phyloP scores from a whole-genome alignment of 2,329 filamentous ascomycete genomes.

The Thelonectria discophora region DNA sequence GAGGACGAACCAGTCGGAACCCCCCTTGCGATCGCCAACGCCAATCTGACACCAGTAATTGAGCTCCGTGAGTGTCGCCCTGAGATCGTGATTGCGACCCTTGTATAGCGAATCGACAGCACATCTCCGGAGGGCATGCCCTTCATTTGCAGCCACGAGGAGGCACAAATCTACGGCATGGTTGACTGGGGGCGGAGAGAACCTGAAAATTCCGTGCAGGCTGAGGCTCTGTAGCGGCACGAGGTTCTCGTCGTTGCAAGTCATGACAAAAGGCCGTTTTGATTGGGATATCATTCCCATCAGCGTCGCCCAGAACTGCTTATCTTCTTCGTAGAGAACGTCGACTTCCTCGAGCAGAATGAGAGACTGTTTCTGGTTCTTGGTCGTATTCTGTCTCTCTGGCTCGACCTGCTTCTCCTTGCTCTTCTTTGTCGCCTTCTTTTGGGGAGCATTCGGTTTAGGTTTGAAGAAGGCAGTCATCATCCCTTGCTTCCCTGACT shows the following conservation, averaged over 20 bases:
- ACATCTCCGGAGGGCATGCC: slow-evolving; percentile 76
- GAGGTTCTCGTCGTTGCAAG: slow-evolving; percentile 91
- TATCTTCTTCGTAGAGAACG: slow-evolving; percentile 93
- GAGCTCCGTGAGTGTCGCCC: slow-evolving; percentile 83
- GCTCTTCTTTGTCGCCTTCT: slow-evolving; percentile 43
- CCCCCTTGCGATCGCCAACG: slow-evolving; percentile 86
- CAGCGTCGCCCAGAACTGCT: slow-evolving; percentile 90
- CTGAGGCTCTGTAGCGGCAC: slow-evolving; percentile 77
- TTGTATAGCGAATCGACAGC: slow-evolving; percentile 76
- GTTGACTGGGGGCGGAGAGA: slow-evolving; percentile 70
- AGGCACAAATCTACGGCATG: slow-evolving; percentile 83
- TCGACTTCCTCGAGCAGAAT: slow-evolving; percentile 96
- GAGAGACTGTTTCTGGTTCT: slow-evolving; percentile 86
- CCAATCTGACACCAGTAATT: slow-evolving; percentile 98
- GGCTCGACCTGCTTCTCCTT: slow-evolving; percentile 42
- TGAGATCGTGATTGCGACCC: slow-evolving; percentile 75
- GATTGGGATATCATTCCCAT: slow-evolving; percentile 81
- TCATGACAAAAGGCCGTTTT: slow-evolving; percentile 92
- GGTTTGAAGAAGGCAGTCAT: slow-evolving; percentile 84
- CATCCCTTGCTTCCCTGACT: slow-evolving; percentile 77
- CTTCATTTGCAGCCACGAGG: slow-evolving; percentile 85
- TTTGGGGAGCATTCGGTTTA: slow-evolving; percentile 46
- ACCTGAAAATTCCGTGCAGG: slow-evolving; percentile 86
- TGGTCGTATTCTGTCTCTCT: slow-evolving; percentile 47
- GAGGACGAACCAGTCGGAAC: slow-evolving; percentile 88